Evolutionary conservation across 495 filamentous ascomycete species (phyloP), one percentile per base, ranked within the genome.

Genomic region (Penicillium paxilli): DNA sequence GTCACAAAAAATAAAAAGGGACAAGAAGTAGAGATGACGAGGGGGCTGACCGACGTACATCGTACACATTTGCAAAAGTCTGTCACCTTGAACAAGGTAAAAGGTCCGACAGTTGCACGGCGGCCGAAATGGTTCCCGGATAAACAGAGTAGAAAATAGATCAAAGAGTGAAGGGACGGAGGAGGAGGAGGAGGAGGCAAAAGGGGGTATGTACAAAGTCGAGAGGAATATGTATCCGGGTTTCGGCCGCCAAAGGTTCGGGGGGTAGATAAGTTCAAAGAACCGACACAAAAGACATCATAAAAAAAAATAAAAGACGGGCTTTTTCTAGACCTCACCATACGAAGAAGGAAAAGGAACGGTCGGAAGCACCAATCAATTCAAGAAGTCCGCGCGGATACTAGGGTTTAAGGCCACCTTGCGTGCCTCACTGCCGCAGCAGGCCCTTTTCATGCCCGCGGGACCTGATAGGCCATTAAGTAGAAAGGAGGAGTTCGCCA

Each of bases 361-460:
- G 54, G 40, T 37, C 24, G 30, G 26, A 60, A 53, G 47, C 24
- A 44, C 44, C 49, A 49, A 24, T 65, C 58, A 74, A 46, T 68
- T 66, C 61, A 70, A 26, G 48, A 63, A 69, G 16, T 74, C 68
- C n/a, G 64, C 65, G 16, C 73, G 73, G 44, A 76, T 52, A 41
- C 62, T 58, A 14, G 73, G 69, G 57, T 71, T 68, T 11, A 76
- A 50, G 5, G 71, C 71, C 42, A 76, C 55, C 61, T 76, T 73
- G 33, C 66, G 59, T 37, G 71, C 70, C 64, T 76, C 71, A 45
- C 71, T 76, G 46, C 73, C 73, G 46, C 75, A 78, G 63, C 75
- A 78, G 40, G 75, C 75, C 41, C 75, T 72, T 55, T 78, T 78
- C 66, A 74, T 78, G 33, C 75, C 73, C 11, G 60, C 68, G 6